These are phyloP conservation scores for Hypoxylon sp. DNA, from an alignment of 2,329 filamentous ascomycete genomes.

Conservation along the genomic window DNA sequence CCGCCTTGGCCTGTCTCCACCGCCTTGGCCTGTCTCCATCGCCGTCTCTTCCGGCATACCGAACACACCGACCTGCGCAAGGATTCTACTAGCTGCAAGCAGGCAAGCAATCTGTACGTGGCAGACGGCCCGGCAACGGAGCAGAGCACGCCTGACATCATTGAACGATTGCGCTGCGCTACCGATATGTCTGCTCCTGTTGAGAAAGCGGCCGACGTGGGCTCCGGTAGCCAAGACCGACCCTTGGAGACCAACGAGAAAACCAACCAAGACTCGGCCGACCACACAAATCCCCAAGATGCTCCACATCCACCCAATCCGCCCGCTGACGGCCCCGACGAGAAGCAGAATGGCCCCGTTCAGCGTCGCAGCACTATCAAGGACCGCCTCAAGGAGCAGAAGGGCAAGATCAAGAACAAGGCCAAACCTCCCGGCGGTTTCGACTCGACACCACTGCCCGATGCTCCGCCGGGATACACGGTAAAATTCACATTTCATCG, in stretches of 20 bases:
- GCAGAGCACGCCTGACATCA: constrained; percentile 14
- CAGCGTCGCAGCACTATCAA: constrained; percentile 41
- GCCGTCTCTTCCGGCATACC: constrained; percentile 8
- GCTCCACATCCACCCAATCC: constrained; percentile 15
- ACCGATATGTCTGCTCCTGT: constrained; percentile 8
- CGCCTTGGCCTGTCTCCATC: too few relatives aligned
- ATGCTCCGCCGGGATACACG: constrained; percentile 80
- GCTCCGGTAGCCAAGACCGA: constrained; percentile 19
- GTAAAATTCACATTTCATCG: constrained; percentile 84
- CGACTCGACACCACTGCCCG: constrained; percentile 79
- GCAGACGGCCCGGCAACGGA: constrained; percentile 1
- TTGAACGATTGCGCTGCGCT: neutral
- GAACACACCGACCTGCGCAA: constrained; percentile 14
- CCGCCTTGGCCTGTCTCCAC: constrained; percentile 21
- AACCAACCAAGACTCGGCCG: constrained; percentile 47
- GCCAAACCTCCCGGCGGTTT: constrained; percentile 75
- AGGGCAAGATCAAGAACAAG: constrained; percentile 51
- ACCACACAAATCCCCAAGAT: constrained; percentile 26
- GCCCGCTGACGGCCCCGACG: constrained; percentile 17
- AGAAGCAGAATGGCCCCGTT: constrained; percentile 14
- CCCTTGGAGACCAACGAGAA: constrained; percentile 25
- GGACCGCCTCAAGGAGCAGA: constrained; percentile 47
- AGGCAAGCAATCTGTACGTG: constrained; percentile 11
- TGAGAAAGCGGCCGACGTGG: constrained; percentile 8
- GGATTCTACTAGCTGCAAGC: constrained; percentile 9